A percentile compares a stretch with the other conserved stretches of the same genome.
These are phyloP conservation scores for Microbotryum silenes-acaulis DNA, from an alignment of 1,284 basidiomycete species.

Conservation along the genomic window DNA sequence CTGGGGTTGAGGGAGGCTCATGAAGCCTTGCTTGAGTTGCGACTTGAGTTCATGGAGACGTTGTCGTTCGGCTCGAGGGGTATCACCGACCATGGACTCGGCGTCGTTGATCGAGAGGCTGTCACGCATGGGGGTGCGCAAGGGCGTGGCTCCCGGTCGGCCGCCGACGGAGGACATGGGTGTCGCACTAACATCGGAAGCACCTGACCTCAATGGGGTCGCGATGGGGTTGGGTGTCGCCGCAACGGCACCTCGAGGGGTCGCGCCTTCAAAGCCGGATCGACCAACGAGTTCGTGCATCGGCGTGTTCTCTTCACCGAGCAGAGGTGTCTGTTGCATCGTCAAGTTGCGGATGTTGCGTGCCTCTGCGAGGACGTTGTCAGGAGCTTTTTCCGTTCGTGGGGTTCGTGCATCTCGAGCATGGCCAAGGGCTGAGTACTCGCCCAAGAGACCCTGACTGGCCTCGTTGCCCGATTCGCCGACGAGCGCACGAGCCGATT, in stretches of 20 bases:
- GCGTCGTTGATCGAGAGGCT: conserved; percentile 75
- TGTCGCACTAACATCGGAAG: conserved; percentile 53
- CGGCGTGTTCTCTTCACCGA: conserved; percentile 95
- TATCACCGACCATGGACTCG: conserved; percentile 51
- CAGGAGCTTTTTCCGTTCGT: conserved; percentile 69
- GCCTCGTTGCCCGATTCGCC: conserved; percentile 65
- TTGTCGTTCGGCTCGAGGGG: conserved; percentile 64
- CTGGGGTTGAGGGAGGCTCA: conserved; percentile 79
- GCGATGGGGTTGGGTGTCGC: conserved; percentile 94
- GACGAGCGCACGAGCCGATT: conserved; percentile 78
- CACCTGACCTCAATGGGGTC: conserved; percentile 59
- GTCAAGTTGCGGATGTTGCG: conserved; percentile 90
- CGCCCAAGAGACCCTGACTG: conserved; percentile 75
- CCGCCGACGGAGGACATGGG: conserved; percentile 48
- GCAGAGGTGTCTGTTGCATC: conserved; percentile 81
- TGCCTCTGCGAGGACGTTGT: conserved; percentile 88
- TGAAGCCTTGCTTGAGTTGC: conserved; percentile 72
- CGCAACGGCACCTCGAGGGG: conserved; percentile 74
- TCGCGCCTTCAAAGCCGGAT: conserved; percentile 84
- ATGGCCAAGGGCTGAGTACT: conserved; percentile 72
- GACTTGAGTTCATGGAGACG: conserved; percentile 58
- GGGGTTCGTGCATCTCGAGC: conserved; percentile 89
- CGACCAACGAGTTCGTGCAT: conserved; percentile 60
- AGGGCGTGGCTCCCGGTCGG: conserved; percentile 56
- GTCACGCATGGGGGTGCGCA: conserved; percentile 87